These are phyloP conservation scores for Nemania abortiva DNA, from an alignment of 2,329 filamentous ascomycete species.

Conservation along the genomic window DNA sequence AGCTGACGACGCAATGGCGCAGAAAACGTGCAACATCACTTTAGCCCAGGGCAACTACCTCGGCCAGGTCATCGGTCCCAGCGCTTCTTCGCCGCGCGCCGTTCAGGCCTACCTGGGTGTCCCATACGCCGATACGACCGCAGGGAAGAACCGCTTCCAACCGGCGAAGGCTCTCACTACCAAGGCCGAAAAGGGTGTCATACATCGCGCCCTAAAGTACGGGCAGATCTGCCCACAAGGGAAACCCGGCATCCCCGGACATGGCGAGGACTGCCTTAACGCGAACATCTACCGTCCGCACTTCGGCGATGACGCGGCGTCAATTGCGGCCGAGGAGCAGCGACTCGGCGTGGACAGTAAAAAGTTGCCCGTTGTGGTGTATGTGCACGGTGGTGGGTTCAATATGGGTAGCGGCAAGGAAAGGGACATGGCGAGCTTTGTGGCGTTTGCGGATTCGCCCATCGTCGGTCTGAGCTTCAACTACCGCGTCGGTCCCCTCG, in stretches of 20 bases:
- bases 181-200: slow-evolving; percentile 47
- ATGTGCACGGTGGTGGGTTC: slow-evolving; percentile 74
- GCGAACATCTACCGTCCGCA: slow-evolving; percentile 63
- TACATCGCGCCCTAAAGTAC: slow-evolving; percentile 50
- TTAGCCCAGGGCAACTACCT: slow-evolving; percentile 58
- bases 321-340: slow-evolving; percentile 38
- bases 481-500: slow-evolving; percentile 75
- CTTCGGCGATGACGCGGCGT: slow-evolving; percentile 45
- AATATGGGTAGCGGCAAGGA: slow-evolving; percentile 65
- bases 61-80: slow-evolving; percentile 52
- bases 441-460: slow-evolving; percentile 64
- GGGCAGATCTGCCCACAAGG: slow-evolving; percentile 55
- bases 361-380: slow-evolving; percentile 65
- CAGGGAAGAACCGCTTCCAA: slow-evolving; percentile 60
- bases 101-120: slow-evolving; percentile 64
- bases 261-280: slow-evolving; percentile 66
- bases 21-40: slow-evolving; percentile 48
- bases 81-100: slow-evolving; percentile 53
- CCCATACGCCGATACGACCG: slow-evolving; percentile 59
- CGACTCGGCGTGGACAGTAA: slow-evolving; percentile 47
- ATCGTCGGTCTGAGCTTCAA: slow-evolving; percentile 71
- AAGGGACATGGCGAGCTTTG: slow-evolving; percentile 72
- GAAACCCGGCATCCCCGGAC: slow-evolving; percentile 44
- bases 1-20: slow-evolving; percentile 42
- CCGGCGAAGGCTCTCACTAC: slow-evolving; percentile 54